Evolutionary conservation across 2,329 filamentous ascomycete genomes (phyloP), one percentile per base, ranked within the genome.

Genomic region (Tolypocladium sp.): DNA sequence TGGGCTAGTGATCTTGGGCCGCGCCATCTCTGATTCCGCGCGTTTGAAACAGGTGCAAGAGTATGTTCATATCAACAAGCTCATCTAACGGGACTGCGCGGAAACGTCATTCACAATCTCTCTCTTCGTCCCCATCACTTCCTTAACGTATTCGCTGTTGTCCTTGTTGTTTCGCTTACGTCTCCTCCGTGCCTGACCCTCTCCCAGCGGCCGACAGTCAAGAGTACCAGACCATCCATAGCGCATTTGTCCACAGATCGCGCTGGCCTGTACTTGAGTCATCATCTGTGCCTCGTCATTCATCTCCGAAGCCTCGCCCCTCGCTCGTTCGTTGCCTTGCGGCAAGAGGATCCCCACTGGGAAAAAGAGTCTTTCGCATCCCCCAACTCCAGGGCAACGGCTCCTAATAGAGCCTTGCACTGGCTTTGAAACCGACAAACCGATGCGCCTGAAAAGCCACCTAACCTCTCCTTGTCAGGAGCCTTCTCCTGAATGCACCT

Each of bases 361-460:
- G 4, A 53, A 30, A 20, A 35, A 35, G 17, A 25, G 9, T 57
- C 55, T 44, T 35, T 35, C 20, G 27, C 30, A 12, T 25, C 55
- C 33, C 33, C 41, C 33, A 35, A 35, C 55, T 55, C 27, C 57
- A 37, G 27, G 44, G 44, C 25, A 40, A 30, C 30, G 8, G 30
- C 55, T 27, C 40, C 58, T 57, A 33, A 56, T 15, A 58, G 49
- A 54, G 27, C 46, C 38, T 17, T 37, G 30, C 37, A 22, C 51
- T 35, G 38, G 40, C 22, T 20, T 44, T 51, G 17, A 49, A 55
- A 33, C 38, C 17, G 17, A 57, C 40, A 46, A 56, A 54, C 58
- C 55, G 27, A 57, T 59, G 58, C 58, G 58, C 58, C 55, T 40
- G 27, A 37, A 40, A 44, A 55, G 40, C 41, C 35, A 56, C 35